A percentile compares a stretch with the other conserved stretches of the same genome.
Evolutionary conservation across 257 asterid genomes (phyloP).

Genomic region (Parsonsia alboflavescens): DNA sequence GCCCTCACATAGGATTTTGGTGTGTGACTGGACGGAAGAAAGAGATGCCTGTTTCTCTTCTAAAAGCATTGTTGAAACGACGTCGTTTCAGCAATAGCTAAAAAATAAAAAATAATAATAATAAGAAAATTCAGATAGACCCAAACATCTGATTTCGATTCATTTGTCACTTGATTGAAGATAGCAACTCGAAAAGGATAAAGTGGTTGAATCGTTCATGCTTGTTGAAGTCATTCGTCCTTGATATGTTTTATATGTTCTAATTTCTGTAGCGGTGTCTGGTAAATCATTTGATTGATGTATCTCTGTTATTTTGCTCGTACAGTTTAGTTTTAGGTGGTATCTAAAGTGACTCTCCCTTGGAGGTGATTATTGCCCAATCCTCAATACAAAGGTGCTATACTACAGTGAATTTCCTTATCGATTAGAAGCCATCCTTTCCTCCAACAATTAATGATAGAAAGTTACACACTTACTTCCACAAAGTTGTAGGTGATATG

Average conservation of each 20-base stretch:
- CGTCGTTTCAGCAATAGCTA: too few relatives aligned
- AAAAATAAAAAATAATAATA: too few relatives aligned
- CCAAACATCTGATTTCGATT: too few relatives aligned
- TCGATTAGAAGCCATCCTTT: conserved; percentile 40
- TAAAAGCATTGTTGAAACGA: too few relatives aligned
- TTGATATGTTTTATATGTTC: neutral
- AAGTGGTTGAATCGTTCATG: too few relatives aligned
- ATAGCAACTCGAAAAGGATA: too few relatives aligned
- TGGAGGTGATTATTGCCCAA: conserved; percentile 74
- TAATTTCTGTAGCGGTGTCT: conserved; percentile 1
- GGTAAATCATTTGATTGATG: too few relatives aligned
- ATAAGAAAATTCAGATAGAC: too few relatives aligned
- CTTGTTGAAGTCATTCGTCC: neutral
- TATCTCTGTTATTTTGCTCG: neutral
- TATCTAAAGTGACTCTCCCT: neutral
- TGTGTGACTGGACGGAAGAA: too few relatives aligned
- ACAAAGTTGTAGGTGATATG: conserved; percentile 61
- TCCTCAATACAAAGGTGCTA: conserved; percentile 89
- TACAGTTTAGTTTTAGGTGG: neutral
- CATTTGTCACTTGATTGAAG: too few relatives aligned
- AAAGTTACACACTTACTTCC: conserved; percentile 48
- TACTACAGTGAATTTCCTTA: conserved; percentile 53
- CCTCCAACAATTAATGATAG: conserved; percentile 70
- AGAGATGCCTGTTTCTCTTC: too few relatives aligned
- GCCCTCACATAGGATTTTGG: too few relatives aligned